These are phyloP conservation scores for Polyplosphaeria fusca DNA, from an alignment of 495 filamentous ascomycete species.

Conservation along the genomic window DNA sequence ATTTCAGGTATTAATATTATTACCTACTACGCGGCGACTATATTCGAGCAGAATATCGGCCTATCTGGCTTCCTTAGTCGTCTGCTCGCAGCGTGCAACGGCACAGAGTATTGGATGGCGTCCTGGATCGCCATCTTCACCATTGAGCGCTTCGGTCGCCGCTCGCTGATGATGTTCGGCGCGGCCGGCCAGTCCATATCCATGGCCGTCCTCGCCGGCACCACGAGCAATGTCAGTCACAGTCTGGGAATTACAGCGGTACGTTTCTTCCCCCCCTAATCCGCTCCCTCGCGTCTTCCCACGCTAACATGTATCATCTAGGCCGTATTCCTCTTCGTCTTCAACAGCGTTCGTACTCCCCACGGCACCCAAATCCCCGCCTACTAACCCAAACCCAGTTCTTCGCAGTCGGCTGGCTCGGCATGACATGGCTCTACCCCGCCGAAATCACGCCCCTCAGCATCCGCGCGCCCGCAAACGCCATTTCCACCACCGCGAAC, in stretches of 20 bases:
- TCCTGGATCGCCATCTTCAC: slow-evolving; percentile 81
- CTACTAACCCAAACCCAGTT: no score
- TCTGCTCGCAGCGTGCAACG: slow-evolving; percentile 45
- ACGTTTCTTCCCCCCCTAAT: no score
- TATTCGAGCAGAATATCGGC: slow-evolving; percentile 58
- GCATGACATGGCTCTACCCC: slow-evolving; percentile 57
- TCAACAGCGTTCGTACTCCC: no score
- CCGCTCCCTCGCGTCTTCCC: no score
- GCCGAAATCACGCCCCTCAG: slow-evolving; percentile 55
- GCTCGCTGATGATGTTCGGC: slow-evolving; percentile 74
- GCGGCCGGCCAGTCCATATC: slow-evolving; percentile 76
- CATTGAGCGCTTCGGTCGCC: slow-evolving; percentile 78
- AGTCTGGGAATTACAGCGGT: slow-evolving; percentile 10
- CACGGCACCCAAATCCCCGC: no score
- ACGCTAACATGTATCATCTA: slow-evolving; percentile 51
- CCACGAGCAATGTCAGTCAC: slow-evolving; percentile 11
- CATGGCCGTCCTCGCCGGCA: slow-evolving; percentile 72
- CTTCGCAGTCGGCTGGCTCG: slow-evolving; percentile 58
- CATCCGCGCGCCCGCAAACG: slow-evolving; percentile 54
- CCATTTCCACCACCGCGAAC: slow-evolving; percentile 50
- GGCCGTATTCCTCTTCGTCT: slow-evolving; percentile 57
- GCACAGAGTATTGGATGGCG: slow-evolving; percentile 67
- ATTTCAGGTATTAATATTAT: slow-evolving; percentile 60
- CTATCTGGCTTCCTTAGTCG: slow-evolving; percentile 43
- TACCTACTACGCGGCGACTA: slow-evolving; percentile 58